Evolutionary conservation across 306 rosid genomes (phyloP), one percentile per base, ranked within the genome.

Genomic region (Inga oerstediana): DNA sequence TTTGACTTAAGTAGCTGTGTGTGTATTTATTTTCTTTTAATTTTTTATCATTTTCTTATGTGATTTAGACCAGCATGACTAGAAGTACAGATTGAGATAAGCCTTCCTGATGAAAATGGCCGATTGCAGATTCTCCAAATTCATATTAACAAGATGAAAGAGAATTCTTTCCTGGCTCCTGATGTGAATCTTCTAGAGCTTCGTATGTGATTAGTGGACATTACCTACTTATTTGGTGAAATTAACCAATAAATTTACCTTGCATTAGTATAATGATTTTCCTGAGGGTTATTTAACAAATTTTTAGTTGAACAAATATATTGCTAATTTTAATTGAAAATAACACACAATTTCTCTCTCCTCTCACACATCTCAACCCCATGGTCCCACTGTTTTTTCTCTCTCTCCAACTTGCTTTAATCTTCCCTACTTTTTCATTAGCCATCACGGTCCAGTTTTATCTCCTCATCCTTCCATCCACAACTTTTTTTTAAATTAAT

Each of bases 91-190:
- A 90, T 96, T 84, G 99, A 96, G 90, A 94, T 96, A 84, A 91
- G 97, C 85, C 98, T 96, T 86, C 99, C 99, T 27, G 99, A 96
- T 91, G 99, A 96, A 88, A 88, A 91, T 87, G 99, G 99, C 24
- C 94, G 99, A 77, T 20, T 94, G 52, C 99, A 96, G 86, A 96
- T 96, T 91, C 98, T 96, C 85, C 95, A 94, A 82, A 96, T 96
- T 88, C 99, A 96, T 80, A 94, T 98, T 20, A 96, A 94, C 90
- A 88, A 91, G 88, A 96, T 96, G 99, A 96, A 96, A 87, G 99
- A 96, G 84, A 96, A 91, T 89, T 96, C 99, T 72, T 96, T 94
- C 91, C 90, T 96, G 67, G 86, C 99, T 82, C 89, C 97, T 72
- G 99, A 96, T 85, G 90, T 96, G 78, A 90, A 94, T 83, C 98